phyloP scores from a whole-genome alignment of 306 rosid genomes.

The Cyamopsis tetragonoloba region DNA sequence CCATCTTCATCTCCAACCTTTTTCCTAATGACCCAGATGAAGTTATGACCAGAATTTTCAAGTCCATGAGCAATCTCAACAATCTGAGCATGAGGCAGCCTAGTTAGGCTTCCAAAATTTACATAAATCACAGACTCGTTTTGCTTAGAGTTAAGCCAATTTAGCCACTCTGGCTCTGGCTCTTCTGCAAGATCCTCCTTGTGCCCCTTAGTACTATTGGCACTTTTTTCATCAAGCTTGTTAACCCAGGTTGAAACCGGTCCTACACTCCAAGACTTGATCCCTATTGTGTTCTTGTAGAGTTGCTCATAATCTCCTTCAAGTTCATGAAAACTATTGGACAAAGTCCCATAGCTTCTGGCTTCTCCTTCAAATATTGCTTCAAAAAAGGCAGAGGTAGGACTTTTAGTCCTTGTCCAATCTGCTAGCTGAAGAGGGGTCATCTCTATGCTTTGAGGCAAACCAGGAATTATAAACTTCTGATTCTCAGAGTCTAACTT shows the following conservation, averaged over 20 bases:
- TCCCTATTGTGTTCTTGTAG: neutral
- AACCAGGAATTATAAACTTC: neutral
- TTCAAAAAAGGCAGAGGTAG: neutral
- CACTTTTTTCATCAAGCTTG: neutral
- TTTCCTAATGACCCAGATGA: conserved; percentile 25
- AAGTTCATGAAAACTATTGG: conserved; percentile 11
- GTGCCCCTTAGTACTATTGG: neutral
- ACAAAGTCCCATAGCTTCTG: conserved; percentile 8
- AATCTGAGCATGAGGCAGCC: conserved; percentile 9
- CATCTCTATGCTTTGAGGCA: neutral
- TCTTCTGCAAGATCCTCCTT: neutral
- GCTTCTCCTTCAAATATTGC: neutral
- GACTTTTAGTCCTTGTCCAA: neutral
- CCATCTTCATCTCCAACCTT: neutral
- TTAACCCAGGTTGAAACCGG: conserved; percentile 11
- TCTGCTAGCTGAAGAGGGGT: neutral
- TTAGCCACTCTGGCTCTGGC: conserved; percentile 12
- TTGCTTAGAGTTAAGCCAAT: conserved; percentile 24
- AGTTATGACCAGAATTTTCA: conserved; percentile 21
- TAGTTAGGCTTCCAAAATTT: conserved; percentile 29
- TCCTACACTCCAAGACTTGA: conserved; percentile 20
- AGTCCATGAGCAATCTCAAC: conserved; percentile 26
- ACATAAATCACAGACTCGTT: conserved; percentile 22
- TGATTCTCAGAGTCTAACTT: neutral
- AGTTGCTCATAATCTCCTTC: conserved; percentile 1